These are phyloP conservation scores for Chalciporus chontae DNA, from an alignment of 768 basidiomycete species.

Conservation along the genomic window DNA sequence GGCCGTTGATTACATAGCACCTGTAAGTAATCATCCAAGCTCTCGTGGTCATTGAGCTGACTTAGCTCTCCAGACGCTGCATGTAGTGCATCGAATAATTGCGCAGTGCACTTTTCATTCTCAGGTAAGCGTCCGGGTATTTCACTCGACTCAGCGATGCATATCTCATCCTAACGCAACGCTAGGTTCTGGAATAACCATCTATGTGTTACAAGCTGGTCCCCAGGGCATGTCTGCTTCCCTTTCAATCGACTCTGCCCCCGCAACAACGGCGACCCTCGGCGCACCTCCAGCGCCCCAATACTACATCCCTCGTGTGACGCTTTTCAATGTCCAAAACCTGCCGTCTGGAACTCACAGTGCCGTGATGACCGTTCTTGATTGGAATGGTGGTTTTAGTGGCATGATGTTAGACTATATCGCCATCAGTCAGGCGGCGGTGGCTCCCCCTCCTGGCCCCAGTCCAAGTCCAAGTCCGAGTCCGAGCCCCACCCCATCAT, in stretches of 20 bases:
- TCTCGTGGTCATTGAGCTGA: background rate
- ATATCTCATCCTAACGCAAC: background rate
- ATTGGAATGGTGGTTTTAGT: slow-evolving; percentile 24
- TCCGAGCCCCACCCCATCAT: slow-evolving; percentile 3
- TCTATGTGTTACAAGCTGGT: slow-evolving; percentile 29
- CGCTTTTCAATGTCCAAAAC: slow-evolving; percentile 20
- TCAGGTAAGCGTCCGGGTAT: slow-evolving; percentile 9
- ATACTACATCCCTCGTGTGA: slow-evolving; percentile 21
- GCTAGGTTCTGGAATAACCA: slow-evolving; percentile 26
- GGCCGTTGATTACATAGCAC: slow-evolving; percentile 11
- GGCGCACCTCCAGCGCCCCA: slow-evolving; percentile 20
- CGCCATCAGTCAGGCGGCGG: slow-evolving; percentile 20
- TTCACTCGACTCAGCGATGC: too few species aligned
- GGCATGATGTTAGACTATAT: slow-evolving; percentile 31
- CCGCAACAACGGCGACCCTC: slow-evolving; percentile 21
- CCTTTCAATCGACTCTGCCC: slow-evolving; percentile 22
- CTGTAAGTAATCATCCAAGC: slow-evolving; percentile 12
- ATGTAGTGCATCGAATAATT: slow-evolving; percentile 21
- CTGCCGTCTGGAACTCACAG: slow-evolving; percentile 22
- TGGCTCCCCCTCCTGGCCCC: slow-evolving; percentile 1
- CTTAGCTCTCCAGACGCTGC: slow-evolving; percentile 17
- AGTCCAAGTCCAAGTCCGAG: background rate
- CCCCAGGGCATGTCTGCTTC: slow-evolving; percentile 26
- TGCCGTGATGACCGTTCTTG: slow-evolving; percentile 21
- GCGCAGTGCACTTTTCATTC: slow-evolving; percentile 24